Base-by-base conservation (phyloP, 1,284 basidiomycete genomes). In the Cerrena zonata region DNA sequence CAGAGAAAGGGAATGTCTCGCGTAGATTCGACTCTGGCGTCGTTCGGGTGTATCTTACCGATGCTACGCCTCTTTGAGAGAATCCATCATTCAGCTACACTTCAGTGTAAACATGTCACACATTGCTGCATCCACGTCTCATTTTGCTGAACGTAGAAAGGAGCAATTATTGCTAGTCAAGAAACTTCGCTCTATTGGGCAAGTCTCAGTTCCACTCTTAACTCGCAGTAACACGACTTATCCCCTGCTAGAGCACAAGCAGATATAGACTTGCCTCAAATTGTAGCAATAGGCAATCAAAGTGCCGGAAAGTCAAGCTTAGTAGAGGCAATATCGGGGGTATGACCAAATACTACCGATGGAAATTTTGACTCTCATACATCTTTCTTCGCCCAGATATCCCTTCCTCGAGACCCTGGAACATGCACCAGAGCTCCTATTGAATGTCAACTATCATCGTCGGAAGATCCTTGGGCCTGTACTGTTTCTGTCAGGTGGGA, bases 251-350 rank as follows among this genome's bases (percentile, higher is more conserved):
- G 64, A 12, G 62, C 62, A 4, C 61, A 64, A 42, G 56, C 58
- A 4, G 57, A 62, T 37, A 41, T 65, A 2, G 61, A 64, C 38
- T 57, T 65, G 1, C 64, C 64, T 12, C 60, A 62, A 1, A 58
- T 65, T 22, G 62, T 58, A 2, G 64, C 64, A 37, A 63, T 65
- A 19, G 64, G 64, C 1, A 63, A 62, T 42, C 62, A 65, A 51
- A 61, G 58, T 41, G 62, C 82, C 0, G 80, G 80, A n/a, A n/a
- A n/a, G n/a, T n/a, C n/a, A n/a, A n/a, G n/a, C n/a, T n/a, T n/a
- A n/a, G n/a, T n/a, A n/a, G 80, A 83, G 52, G 80, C 78, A 0
- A 77, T 83, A 0, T 79, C 75, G 13, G 78, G 77, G 2, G 81
- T n/a, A n/a, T n/a, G n/a, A n/a, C n/a, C n/a, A n/a, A n/a, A n/a